These are phyloP conservation scores for Pyronema domesticum DNA, from an alignment of 495 filamentous ascomycete species.

Conservation along the genomic window DNA sequence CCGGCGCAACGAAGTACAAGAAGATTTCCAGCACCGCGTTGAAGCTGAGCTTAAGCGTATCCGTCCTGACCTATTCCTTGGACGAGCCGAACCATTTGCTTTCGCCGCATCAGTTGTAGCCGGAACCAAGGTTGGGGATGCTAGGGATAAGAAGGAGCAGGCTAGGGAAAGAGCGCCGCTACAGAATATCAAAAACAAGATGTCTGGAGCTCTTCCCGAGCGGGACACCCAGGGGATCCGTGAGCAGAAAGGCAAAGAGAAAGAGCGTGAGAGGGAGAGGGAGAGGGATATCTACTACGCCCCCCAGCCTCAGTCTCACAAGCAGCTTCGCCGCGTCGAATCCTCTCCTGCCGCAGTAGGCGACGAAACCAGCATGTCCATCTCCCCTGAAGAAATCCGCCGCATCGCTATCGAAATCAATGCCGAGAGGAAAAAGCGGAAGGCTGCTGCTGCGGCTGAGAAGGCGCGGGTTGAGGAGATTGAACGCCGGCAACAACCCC, in stretches of 20 bases:
- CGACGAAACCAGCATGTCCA: conserved; percentile 13
- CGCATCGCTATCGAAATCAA: conserved; percentile 24
- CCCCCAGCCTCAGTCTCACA: not conserved
- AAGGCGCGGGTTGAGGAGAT: not conserved
- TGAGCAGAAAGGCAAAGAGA: conserved; percentile 5
- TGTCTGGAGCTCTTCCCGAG: too few relatives aligned
- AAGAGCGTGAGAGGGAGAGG: not conserved
- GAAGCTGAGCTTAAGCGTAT: conserved; percentile 15
- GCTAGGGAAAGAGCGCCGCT: too few relatives aligned
- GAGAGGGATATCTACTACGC: not conserved
- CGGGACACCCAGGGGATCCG: not conserved
- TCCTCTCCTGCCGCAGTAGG: not conserved
- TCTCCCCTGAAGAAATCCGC: conserved; percentile 22
- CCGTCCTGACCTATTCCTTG: conserved; percentile 14
- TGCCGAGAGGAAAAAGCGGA: conserved; percentile 19
- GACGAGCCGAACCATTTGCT: not conserved
- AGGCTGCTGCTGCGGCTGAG: conserved; percentile 7
- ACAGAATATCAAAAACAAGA: too few relatives aligned
- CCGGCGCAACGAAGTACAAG: not conserved
- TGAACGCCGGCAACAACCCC: not conserved
- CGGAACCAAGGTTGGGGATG: not conserved
- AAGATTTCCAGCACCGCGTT: conserved; percentile 17
- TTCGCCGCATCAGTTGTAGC: not conserved
- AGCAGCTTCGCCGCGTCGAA: not conserved
- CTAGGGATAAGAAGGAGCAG: not conserved